phyloP scores from a whole-genome alignment of 2,329 filamentous ascomycete species.

The Fusarium azukiicola region DNA sequence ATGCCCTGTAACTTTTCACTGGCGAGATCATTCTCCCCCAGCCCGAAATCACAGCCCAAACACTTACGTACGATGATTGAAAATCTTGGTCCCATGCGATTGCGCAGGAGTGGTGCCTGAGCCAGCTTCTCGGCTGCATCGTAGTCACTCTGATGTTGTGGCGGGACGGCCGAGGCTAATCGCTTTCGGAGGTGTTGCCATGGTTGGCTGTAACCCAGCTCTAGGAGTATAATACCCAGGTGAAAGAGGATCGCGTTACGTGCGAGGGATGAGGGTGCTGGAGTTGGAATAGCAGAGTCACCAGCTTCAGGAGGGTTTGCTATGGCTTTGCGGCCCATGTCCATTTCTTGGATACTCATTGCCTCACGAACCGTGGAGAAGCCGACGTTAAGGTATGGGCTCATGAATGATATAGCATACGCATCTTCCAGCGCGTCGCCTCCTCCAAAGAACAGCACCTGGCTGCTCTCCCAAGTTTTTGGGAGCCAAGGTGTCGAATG shows the following conservation, averaged over 20 bases:
- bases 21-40: not conserved
- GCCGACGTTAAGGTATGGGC: not conserved
- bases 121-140: not conserved
- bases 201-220: constrained; percentile 8
- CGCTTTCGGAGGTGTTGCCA: not conserved
- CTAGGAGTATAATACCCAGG: not conserved
- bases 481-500: constrained; percentile 11
- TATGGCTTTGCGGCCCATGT: not conserved
- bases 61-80: not conserved
- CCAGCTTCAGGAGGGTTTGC: not conserved
- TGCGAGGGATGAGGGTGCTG: not conserved
- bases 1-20: not conserved
- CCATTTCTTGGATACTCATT: not conserved
- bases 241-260: constrained; percentile 4
- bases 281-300: not conserved
- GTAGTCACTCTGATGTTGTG: not conserved
- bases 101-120: not conserved
- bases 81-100: not conserved
- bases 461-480: constrained; percentile 2
- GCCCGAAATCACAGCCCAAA: constrained; percentile 2
- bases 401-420: not conserved
- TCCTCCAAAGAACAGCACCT: not conserved
- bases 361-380: not conserved
- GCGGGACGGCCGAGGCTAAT: not conserved
- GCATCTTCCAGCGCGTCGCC: not conserved